Conservation (phyloP, 192 early-diverging fungal species). For the Backusella tarrabulga region DNA sequence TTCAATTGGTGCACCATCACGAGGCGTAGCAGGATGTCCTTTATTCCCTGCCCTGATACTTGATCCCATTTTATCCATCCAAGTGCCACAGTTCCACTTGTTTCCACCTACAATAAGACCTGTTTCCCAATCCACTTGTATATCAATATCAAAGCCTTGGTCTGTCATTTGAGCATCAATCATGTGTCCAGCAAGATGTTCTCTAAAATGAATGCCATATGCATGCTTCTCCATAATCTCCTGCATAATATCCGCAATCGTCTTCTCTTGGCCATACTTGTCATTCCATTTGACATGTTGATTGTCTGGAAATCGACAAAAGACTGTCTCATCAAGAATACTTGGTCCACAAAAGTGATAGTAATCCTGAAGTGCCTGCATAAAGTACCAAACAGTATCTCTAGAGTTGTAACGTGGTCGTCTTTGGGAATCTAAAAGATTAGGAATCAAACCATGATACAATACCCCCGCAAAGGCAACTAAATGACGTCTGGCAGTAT, state of each 20-base stretch:
- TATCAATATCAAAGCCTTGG: slow-evolving; percentile 84
- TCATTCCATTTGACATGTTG: slow-evolving; percentile 65
- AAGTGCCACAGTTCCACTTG: slow-evolving; percentile 94
- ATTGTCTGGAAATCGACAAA: slow-evolving; percentile 80
- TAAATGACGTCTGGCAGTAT: slow-evolving; percentile 81
- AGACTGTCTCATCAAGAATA: slow-evolving; percentile 70
- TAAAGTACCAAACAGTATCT: slow-evolving; percentile 97
- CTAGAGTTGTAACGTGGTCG: slow-evolving; percentile 92
- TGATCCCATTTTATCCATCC: slow-evolving; percentile 99
- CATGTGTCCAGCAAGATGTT: slow-evolving; percentile 87
- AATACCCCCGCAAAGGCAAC: slow-evolving; percentile 89
- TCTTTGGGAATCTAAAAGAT: slow-evolving; percentile 84
- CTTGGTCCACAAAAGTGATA: slow-evolving; percentile 72
- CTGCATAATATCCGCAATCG: slow-evolving; percentile 84
- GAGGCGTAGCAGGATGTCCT: slow-evolving; percentile 89
- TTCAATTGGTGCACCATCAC: slow-evolving; percentile 90
- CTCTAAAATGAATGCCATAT: slow-evolving; percentile 85
- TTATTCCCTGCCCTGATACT: slow-evolving; percentile 90
- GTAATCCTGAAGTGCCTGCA: slow-evolving; percentile 86
- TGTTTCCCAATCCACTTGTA: slow-evolving; percentile 69
- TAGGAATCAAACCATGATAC: slow-evolving; percentile 95
- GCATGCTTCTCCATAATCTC: slow-evolving; percentile 94
- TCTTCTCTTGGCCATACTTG: slow-evolving; percentile 58
- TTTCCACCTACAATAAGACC: slow-evolving; percentile 90
- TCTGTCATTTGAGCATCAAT: slow-evolving; percentile 92